A percentile compares a stretch with the other conserved stretches of the same genome.
phyloP scores from a whole-genome alignment of 2,329 filamentous ascomycete genomes.

The Penicillium concentricum region DNA sequence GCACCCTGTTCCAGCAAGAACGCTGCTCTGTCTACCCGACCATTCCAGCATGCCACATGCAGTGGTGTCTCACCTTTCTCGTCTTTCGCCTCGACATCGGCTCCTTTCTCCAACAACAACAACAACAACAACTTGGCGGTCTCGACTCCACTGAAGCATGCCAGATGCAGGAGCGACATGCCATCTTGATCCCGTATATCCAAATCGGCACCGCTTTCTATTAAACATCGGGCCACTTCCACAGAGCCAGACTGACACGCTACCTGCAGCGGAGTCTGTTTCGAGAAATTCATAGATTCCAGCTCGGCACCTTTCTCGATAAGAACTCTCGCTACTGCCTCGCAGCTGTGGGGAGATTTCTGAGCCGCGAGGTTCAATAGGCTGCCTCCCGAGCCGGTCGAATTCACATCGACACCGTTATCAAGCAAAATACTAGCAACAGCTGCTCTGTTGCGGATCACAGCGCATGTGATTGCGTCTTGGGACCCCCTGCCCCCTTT shows the following conservation, averaged over 20 bases:
- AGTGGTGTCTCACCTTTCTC: constrained; percentile 2
- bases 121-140: constrained; percentile 3
- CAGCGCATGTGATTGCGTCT: background rate
- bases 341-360: background rate
- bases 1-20: constrained; percentile 12
- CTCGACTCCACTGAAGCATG: background rate
- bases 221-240: constrained; percentile 1
- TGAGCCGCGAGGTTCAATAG: background rate
- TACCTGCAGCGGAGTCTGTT: background rate
- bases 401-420: background rate
- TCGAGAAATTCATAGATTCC: background rate
- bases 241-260: background rate
- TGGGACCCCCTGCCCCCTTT: background rate
- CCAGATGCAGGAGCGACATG: constrained; percentile 6
- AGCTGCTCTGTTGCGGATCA: background rate
- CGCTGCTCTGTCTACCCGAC: background rate
- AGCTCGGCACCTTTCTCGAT: constrained; percentile 2
- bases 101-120: constrained; percentile 6
- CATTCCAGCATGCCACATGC: constrained; percentile 5
- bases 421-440: background rate
- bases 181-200: background rate
- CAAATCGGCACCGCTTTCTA: background rate
- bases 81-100: constrained; percentile 1
- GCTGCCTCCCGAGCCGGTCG: background rate
- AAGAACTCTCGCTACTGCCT: background rate